phyloP scores from a whole-genome alignment of 2,329 filamentous ascomycete species.

The Aspergillus ruber region DNA sequence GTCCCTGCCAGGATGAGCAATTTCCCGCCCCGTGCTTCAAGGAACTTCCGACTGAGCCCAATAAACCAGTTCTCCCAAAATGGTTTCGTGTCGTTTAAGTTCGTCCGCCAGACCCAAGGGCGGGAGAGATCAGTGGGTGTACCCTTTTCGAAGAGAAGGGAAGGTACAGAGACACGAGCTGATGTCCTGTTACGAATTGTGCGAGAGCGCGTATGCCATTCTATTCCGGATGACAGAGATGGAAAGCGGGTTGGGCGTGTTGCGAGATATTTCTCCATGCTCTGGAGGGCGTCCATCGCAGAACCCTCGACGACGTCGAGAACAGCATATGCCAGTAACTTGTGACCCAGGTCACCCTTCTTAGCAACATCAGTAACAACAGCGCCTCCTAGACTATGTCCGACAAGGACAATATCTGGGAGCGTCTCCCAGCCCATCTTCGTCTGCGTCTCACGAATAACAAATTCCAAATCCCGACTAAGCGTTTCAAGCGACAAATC shows the following conservation, averaged over 20 bases:
- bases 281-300: slow-evolving; percentile 87
- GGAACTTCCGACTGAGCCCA: slow-evolving; percentile 81
- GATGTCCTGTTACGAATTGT: slow-evolving; percentile 78
- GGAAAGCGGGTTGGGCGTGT: slow-evolving; percentile 72
- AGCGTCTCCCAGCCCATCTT: slow-evolving; percentile 67
- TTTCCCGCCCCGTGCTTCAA: slow-evolving; percentile 75
- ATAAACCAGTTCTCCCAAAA: slow-evolving; percentile 96
- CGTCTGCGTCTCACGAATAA: slow-evolving; percentile 60
- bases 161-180: slow-evolving; percentile 82
- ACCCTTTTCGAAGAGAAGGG: slow-evolving; percentile 54
- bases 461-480: slow-evolving; percentile 62
- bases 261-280: slow-evolving; percentile 87
- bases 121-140: slow-evolving; percentile 31
- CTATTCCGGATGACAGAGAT: slow-evolving; percentile 72
- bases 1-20: slow-evolving; percentile 79
- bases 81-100: slow-evolving; percentile 72
- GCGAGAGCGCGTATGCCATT: slow-evolving; percentile 87
- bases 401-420: slow-evolving; percentile 74
- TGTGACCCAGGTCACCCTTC: slow-evolving; percentile 56
- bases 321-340: slow-evolving; percentile 77
- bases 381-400: slow-evolving; percentile 88
- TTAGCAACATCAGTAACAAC: slow-evolving; percentile 79
- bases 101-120: slow-evolving; percentile 78
- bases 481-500: slow-evolving; percentile 70
- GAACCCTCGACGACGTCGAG: slow-evolving; percentile 91